These are phyloP conservation scores for Bacidia rubella DNA, from an alignment of 495 filamentous ascomycete genomes.

Conservation along the genomic window DNA sequence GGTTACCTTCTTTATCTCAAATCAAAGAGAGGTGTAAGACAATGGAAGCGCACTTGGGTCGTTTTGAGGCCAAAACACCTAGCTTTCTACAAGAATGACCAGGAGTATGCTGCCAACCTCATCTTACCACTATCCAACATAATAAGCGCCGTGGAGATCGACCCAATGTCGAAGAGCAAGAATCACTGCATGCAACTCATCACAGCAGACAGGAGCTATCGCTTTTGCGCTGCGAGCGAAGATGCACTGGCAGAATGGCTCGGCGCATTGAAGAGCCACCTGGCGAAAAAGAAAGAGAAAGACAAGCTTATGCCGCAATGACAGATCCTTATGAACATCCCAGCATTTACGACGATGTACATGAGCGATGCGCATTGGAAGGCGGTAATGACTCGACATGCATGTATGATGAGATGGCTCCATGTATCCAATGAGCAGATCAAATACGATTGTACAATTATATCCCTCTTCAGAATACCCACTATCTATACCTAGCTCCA, in stretches of 20 bases:
- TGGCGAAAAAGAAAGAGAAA: constrained; percentile 49
- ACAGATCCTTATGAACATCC: background rate
- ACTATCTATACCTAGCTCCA: constrained; percentile 16
- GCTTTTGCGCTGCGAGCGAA: constrained; percentile 72
- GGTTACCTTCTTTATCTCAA: constrained; percentile 79
- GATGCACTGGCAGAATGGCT: constrained; percentile 72
- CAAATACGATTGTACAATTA: background rate
- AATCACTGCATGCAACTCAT: constrained; percentile 84
- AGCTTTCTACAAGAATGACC: constrained; percentile 84
- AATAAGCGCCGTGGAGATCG: constrained; percentile 85
- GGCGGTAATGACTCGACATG: background rate
- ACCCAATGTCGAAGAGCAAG: constrained; percentile 74
- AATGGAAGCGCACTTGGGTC: constrained; percentile 92
- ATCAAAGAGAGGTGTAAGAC: constrained; percentile 71
- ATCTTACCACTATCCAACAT: constrained; percentile 69
- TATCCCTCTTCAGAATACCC: too few species aligned
- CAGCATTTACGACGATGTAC: background rate
- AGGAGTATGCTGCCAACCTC: constrained; percentile 77
- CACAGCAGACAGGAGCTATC: constrained; percentile 82
- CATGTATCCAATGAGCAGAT: too few species aligned
- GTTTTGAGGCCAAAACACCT: constrained; percentile 80
- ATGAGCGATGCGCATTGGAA: background rate
- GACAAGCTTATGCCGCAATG: background rate
- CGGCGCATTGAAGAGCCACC: constrained; percentile 78
- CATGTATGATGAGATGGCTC: background rate